Percentiles rank a stretch among this genome's conserved stretches.
Conservation (phyloP, 495 filamentous ascomycete species). For the Penicillium diatomitis region DNA sequence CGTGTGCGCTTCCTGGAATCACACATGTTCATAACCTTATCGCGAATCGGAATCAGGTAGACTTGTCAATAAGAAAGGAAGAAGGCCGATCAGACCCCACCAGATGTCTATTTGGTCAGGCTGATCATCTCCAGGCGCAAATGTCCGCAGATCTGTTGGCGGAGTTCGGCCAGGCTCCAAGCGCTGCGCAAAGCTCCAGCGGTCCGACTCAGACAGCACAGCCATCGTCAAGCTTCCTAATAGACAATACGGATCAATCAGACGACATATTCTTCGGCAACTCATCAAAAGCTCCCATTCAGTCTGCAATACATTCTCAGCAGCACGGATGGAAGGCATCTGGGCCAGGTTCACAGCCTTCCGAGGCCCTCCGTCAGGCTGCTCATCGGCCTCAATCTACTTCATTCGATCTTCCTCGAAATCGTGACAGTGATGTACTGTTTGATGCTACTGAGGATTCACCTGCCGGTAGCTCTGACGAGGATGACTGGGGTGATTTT, state of each 20-base stretch:
- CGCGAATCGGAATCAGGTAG: too few species aligned
- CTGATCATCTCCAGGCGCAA: conserved; percentile 5
- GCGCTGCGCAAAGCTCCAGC: conserved; percentile 8
- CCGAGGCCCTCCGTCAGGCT: conserved; percentile 2
- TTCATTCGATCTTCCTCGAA: conserved; percentile 12
- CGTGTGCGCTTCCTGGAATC: too few species aligned
- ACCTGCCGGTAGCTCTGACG: conserved; percentile 39
- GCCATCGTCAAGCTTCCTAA: conserved; percentile 15
- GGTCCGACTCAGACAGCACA: conserved; percentile 3
- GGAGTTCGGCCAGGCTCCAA: conserved; percentile 47
- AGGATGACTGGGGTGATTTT: conserved; percentile 28
- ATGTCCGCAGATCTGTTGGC: conserved; percentile 75
- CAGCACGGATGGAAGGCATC: too few species aligned
- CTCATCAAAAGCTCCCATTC: neutral
- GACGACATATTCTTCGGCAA: conserved; percentile 16
- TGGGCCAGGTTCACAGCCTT: neutral
- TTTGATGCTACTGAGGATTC: conserved; percentile 38
- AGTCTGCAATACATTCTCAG: too few species aligned
- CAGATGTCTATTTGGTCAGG: neutral
- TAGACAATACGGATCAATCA: conserved; percentile 16
- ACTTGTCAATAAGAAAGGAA: too few species aligned
- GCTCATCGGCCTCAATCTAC: conserved; percentile 1
- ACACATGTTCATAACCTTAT: too few species aligned
- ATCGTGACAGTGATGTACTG: conserved; percentile 27
- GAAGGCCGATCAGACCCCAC: neutral